Evolutionary conservation across 2,329 filamentous ascomycete species (phyloP), one percentile per base, ranked within the genome.

Genomic region (Apiospora marii): DNA sequence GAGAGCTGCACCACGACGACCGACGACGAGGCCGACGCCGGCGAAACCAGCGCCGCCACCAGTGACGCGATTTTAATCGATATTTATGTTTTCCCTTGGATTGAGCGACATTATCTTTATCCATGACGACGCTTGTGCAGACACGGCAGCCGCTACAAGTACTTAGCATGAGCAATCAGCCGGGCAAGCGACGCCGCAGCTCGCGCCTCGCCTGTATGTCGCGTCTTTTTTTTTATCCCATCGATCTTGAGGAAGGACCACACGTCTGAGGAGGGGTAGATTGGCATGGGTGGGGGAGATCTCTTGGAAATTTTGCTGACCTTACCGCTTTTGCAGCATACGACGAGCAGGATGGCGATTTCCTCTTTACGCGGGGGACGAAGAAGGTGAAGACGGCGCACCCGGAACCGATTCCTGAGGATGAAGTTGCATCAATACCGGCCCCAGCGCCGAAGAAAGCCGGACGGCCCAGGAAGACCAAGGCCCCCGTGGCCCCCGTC

Each of bases 281-380:
- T 41, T 64, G 34, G 19, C 19, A 41, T 41, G 34, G 8, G 58
- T 41, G 58, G 22, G 58, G 58, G 19, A 37, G 8, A 41, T 7
- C 0, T 64, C 0, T 41, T 34, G 34, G 30, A n/a, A 19, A 24
- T 41, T 43, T 27, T 48, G 64, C 43, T 73, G 44, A 72, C 43
- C 27, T 67, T 27, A 34, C 14, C 30, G 64, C 51, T 68, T 37
- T 70, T 70, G 70, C 74, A 84, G 84, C 83, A 74, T 92, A 92
- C 77, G 92, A 94, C 77, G 93, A 95, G 81, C 89, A 93, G 78
- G 91, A 93, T 84, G 93, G 93, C 77, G 93, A 93, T 74, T 95
- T 95, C 77, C 86, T 90, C 72, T 95, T 95, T 80, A 90, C 91
- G 75, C 89, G 93, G 76, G 91, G 88, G 74, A 86, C 91, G 14